Evolutionary conservation across 257 asterid genomes (phyloP).

Genomic region (Solanum clarkiae): DNA sequence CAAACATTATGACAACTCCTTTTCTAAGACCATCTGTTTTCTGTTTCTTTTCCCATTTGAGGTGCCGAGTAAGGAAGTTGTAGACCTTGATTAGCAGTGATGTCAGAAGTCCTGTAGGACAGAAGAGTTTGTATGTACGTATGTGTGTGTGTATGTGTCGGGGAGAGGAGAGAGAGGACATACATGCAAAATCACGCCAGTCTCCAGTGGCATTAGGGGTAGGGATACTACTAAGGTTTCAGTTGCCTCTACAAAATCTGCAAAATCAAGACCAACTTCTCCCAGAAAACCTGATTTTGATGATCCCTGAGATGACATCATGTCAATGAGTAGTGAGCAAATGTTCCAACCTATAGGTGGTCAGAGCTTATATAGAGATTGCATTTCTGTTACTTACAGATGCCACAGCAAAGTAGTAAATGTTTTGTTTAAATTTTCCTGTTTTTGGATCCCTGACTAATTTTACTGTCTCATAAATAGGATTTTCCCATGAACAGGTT

Average conservation of each 20-base stretch:
- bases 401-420: slow-evolving; percentile 62
- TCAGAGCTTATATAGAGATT: neutral
- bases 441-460: slow-evolving; percentile 59
- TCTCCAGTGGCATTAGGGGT: slow-evolving; percentile 72
- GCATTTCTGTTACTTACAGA: slow-evolving; percentile 40
- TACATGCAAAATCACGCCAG: slow-evolving; percentile 79
- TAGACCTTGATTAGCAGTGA: neutral
- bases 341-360: neutral
- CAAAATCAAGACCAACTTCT: slow-evolving; percentile 82
- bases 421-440: slow-evolving; percentile 61
- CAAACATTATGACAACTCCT: neutral
- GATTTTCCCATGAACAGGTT: slow-evolving; percentile 73
- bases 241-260: slow-evolving; percentile 63
- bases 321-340: neutral
- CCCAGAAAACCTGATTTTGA: slow-evolving; percentile 84
- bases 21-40: neutral
- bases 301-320: slow-evolving; percentile 54
- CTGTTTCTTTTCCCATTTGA: neutral
- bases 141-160: neutral
- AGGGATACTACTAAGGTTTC: slow-evolving; percentile 51
- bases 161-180: slow-evolving; percentile 19
- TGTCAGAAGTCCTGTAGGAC: neutral
- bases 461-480: slow-evolving; percentile 72
- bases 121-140: neutral
- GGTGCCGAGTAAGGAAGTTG: neutral